A percentile compares a stretch with the other conserved stretches of the same genome.
phyloP scores from a whole-genome alignment of 1,284 basidiomycete species.

The Kwoniella shivajii region DNA sequence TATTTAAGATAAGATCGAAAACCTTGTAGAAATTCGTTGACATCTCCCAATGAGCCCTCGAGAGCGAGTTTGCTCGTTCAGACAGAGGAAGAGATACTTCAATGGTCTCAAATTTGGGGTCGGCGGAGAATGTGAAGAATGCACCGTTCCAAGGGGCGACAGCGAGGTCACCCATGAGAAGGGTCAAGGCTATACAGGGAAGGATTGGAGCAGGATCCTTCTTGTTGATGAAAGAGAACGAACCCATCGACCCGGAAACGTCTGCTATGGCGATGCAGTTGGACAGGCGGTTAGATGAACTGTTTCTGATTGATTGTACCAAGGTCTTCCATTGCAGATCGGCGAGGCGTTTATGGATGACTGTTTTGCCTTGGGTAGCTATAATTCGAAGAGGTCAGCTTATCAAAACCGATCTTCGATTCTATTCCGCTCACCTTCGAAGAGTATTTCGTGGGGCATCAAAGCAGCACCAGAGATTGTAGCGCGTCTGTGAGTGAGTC shows the following conservation, averaged over 20 bases:
- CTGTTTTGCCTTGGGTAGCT: constrained; percentile 1
- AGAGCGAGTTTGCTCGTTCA: constrained; percentile 56
- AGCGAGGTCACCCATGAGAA: constrained; percentile 65
- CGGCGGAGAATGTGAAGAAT: constrained; percentile 67
- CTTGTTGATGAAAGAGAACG: constrained; percentile 6
- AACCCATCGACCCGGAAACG: constrained; percentile 71
- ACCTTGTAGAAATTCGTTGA: constrained; percentile 60
- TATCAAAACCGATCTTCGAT: background rate
- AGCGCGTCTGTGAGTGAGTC: constrained; percentile 2
- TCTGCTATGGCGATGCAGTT: constrained; percentile 71
- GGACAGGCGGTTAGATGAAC: constrained; percentile 58
- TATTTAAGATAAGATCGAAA: constrained; percentile 57
- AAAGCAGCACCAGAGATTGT: constrained; percentile 33
- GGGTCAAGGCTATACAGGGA: constrained; percentile 65
- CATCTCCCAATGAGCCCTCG: constrained; percentile 57
- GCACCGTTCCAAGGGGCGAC: constrained; percentile 64
- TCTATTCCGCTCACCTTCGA: constrained; percentile 20
- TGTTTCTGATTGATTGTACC: constrained; percentile 59
- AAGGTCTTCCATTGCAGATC: constrained; percentile 69
- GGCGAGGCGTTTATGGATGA: constrained; percentile 53
- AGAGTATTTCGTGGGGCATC: constrained; percentile 35
- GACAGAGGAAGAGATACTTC: constrained; percentile 53
- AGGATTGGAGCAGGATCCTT: constrained; percentile 58
- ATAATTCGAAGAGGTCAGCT: background rate
- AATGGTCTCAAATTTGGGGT: constrained; percentile 60